Evolutionary conservation across 176 grass and related monocot species (phyloP).

Genomic region (Cenchrus americanus): DNA sequence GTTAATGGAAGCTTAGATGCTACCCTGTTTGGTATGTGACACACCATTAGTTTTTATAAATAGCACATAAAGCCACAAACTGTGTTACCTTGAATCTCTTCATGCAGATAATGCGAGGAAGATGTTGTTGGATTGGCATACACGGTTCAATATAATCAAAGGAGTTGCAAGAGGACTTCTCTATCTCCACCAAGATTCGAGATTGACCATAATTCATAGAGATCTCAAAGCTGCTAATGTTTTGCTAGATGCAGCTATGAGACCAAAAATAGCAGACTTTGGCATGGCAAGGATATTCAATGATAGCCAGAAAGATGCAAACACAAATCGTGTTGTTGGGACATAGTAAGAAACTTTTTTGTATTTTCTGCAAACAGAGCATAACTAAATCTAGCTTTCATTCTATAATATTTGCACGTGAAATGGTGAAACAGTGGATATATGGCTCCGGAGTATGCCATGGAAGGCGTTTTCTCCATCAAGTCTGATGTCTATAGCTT

Average conservation of each 20-base stretch:
- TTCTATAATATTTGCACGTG: not conserved
- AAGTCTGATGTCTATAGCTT: slow-evolving; percentile 61
- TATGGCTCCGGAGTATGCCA: slow-evolving; percentile 56
- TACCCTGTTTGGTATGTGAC: not conserved
- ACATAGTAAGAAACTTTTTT: slow-evolving; percentile 39
- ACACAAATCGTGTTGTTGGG: slow-evolving; percentile 45
- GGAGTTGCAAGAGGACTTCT: slow-evolving; percentile 53
- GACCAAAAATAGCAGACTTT: slow-evolving; percentile 59
- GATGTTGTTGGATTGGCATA: slow-evolving; percentile 40
- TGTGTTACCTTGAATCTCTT: not conserved
- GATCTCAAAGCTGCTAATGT: slow-evolving; percentile 50
- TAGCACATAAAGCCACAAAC: too few species aligned
- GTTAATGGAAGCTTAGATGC: not conserved
- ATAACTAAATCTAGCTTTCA: not conserved
- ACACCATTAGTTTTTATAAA: not conserved
- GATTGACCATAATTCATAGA: slow-evolving; percentile 40
- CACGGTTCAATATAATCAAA: slow-evolving; percentile 41
- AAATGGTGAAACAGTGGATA: slow-evolving; percentile 38
- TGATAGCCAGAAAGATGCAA: slow-evolving; percentile 32
- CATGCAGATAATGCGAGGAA: slow-evolving; percentile 27
- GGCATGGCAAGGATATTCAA: slow-evolving; percentile 55
- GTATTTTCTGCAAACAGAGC: not conserved
- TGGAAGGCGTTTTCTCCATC: slow-evolving; percentile 51
- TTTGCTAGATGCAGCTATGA: slow-evolving; percentile 50
- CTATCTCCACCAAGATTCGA: slow-evolving; percentile 58